phyloP scores from a whole-genome alignment of 106 monocot genomes.

The Dendrobium officinale region DNA sequence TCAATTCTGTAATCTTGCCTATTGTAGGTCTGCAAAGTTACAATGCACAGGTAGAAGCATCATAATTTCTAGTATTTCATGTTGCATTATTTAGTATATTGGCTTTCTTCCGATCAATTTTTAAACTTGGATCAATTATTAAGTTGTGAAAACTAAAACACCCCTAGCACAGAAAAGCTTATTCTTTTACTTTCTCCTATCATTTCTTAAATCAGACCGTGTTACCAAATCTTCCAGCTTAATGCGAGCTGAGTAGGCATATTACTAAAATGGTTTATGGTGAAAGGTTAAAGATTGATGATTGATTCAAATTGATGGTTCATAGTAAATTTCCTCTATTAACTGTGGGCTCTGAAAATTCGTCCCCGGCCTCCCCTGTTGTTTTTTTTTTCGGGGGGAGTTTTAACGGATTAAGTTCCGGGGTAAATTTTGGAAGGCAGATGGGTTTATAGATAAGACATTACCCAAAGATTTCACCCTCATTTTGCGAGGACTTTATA shows the following conservation, averaged over 20 bases:
- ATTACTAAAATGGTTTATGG: not conserved
- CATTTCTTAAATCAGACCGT: not conserved
- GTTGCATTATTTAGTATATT: slow-evolving; percentile 2
- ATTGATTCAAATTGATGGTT: not conserved
- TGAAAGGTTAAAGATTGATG: not conserved
- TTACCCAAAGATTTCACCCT: too few relatives aligned
- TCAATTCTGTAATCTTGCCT: slow-evolving; percentile 35
- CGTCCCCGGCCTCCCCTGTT: too few relatives aligned
- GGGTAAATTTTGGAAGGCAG: too few relatives aligned
- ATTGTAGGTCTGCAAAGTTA: slow-evolving; percentile 81
- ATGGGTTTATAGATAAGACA: too few relatives aligned
- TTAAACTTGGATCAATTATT: not conserved
- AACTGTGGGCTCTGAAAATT: too few relatives aligned
- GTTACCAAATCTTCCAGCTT: not conserved
- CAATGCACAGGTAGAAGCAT: slow-evolving; percentile 62
- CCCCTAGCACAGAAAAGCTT: not conserved
- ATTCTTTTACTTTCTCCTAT: not conserved
- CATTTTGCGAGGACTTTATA: too few relatives aligned
- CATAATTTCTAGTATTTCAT: not conserved
- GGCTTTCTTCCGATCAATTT: not conserved
- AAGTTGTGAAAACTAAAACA: not conserved
- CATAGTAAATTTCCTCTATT: not conserved
- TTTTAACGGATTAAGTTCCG: too few relatives aligned
- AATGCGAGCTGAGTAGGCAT: not conserved
- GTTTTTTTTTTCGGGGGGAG: too few relatives aligned